phyloP scores from a whole-genome alignment of 2,329 filamentous ascomycete genomes.

The Diaporthe vexans region DNA sequence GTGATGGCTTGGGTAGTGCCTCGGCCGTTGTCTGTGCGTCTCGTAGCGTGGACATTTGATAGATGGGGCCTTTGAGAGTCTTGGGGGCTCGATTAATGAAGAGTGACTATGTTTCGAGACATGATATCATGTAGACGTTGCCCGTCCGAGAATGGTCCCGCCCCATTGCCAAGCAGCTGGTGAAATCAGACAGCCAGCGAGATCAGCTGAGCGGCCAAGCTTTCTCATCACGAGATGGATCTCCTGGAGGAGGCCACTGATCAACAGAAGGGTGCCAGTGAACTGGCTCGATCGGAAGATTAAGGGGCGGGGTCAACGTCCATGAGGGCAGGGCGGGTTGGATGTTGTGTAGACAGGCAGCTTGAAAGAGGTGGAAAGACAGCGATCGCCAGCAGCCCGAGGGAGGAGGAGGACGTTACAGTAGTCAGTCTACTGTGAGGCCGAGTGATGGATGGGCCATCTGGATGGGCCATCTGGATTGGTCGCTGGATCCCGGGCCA shows the following conservation, averaged over 20 bases:
- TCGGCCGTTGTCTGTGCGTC: neutral
- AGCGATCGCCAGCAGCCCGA: slow-evolving; percentile 18
- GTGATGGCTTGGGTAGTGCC: neutral
- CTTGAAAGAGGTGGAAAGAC: neutral
- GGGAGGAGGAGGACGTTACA: neutral
- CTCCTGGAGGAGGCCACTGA: slow-evolving; percentile 7
- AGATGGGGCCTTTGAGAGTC: neutral
- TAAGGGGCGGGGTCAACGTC: slow-evolving; percentile 23
- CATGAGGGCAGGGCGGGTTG: neutral
- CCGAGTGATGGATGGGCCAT: neutral
- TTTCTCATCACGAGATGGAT: slow-evolving; percentile 34
- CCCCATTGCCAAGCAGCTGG: slow-evolving; percentile 1
- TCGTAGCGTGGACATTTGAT: neutral
- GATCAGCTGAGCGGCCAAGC: slow-evolving; percentile 17
- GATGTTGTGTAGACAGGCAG: neutral
- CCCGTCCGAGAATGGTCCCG: neutral
- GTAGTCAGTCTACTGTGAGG: no score
- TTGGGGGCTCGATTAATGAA: slow-evolving; percentile 7
- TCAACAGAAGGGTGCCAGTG: slow-evolving; percentile 7
- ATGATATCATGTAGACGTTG: neutral
- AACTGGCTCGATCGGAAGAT: slow-evolving; percentile 13
- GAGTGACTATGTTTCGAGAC: neutral
- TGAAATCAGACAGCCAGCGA: slow-evolving; percentile 23
- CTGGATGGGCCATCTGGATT: neutral
- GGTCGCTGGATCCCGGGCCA: slow-evolving; percentile 21